Percentiles rank a stretch among this genome's conserved stretches.
Conservation (phyloP, 805 yeast genomes). For the Metschnikowia lachancei region DNA sequence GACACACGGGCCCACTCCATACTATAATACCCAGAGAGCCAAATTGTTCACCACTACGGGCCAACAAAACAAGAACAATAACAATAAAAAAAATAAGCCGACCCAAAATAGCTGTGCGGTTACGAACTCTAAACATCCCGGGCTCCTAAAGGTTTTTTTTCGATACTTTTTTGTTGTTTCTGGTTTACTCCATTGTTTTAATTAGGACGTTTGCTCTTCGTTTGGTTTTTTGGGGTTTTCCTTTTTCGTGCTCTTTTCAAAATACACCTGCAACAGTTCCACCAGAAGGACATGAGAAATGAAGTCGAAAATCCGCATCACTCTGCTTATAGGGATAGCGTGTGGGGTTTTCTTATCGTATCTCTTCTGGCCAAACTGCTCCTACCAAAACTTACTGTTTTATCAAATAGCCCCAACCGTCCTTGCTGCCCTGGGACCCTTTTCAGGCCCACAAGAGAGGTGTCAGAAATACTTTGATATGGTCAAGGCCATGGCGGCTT, state of each 20-base stretch:
- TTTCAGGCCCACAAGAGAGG: slow-evolving; percentile 7
- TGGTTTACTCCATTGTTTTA: no score
- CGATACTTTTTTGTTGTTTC: no score
- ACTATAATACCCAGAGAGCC: no score
- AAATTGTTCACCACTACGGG: no score
- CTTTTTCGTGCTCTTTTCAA: background rate
- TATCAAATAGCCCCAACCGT: slow-evolving; percentile 10
- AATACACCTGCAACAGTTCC: no score
- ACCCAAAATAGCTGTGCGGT: no score
- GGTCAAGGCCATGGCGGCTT: slow-evolving; percentile 7
- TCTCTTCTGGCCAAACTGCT: slow-evolving; percentile 13
- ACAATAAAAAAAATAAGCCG: no score
- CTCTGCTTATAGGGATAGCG: slow-evolving; percentile 6
- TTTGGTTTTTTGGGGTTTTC: background rate
- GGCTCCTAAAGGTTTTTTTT: no score
- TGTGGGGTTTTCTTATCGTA: slow-evolving; percentile 9
- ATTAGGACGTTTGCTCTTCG: no score
- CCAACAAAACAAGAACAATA: no score
- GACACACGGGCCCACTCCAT: no score
- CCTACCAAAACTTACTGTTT: slow-evolving; percentile 16
- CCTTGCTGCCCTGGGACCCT: slow-evolving; percentile 3
- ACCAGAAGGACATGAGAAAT: slow-evolving; percentile 3
- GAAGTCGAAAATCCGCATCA: slow-evolving; percentile 16
- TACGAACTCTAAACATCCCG: no score
- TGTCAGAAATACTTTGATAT: slow-evolving; percentile 15